phyloP scores from a whole-genome alignment of 148 eudicot genomes.

The Rhododendron simsii region DNA sequence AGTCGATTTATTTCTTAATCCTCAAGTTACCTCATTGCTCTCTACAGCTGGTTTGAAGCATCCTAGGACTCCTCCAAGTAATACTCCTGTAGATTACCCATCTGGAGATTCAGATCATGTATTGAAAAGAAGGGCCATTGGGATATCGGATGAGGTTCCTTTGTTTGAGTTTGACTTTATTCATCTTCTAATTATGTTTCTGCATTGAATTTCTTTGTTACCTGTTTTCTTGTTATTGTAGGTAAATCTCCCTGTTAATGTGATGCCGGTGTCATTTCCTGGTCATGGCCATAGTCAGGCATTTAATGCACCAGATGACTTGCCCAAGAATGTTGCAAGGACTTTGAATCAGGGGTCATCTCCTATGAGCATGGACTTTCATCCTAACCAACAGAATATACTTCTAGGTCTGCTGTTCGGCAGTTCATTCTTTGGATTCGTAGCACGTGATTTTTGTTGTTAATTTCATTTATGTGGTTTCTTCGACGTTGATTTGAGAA shows the following conservation, averaged over 20 bases:
- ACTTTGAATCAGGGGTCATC: constrained; percentile 65
- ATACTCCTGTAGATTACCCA: constrained; percentile 70
- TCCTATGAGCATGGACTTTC: constrained; percentile 94
- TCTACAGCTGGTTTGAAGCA: constrained; percentile 74
- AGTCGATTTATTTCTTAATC: neutral
- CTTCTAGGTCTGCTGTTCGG: constrained; percentile 54
- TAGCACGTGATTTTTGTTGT: neutral
- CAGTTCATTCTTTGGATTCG: neutral
- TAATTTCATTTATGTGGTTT: constrained; percentile 7
- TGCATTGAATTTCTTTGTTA: constrained; percentile 10
- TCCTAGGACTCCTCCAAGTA: constrained; percentile 81
- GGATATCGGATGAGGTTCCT: constrained; percentile 66
- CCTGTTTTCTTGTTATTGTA: neutral
- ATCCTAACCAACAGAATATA: constrained; percentile 71
- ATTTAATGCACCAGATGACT: constrained; percentile 54
- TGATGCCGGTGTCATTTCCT: constrained; percentile 57
- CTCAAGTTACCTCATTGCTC: constrained; percentile 4
- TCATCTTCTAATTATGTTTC: neutral
- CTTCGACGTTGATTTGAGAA: neutral
- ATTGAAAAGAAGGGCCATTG: constrained; percentile 70
- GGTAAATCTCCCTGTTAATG: constrained; percentile 65
- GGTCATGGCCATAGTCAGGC: constrained; percentile 52
- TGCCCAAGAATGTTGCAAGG: constrained; percentile 75
- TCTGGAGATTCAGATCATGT: constrained; percentile 80
- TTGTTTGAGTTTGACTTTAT: neutral